Evolutionary conservation across 2,329 filamentous ascomycete species (phyloP), one percentile per base, ranked within the genome.

Genomic region (Stenocarpella maydis): DNA sequence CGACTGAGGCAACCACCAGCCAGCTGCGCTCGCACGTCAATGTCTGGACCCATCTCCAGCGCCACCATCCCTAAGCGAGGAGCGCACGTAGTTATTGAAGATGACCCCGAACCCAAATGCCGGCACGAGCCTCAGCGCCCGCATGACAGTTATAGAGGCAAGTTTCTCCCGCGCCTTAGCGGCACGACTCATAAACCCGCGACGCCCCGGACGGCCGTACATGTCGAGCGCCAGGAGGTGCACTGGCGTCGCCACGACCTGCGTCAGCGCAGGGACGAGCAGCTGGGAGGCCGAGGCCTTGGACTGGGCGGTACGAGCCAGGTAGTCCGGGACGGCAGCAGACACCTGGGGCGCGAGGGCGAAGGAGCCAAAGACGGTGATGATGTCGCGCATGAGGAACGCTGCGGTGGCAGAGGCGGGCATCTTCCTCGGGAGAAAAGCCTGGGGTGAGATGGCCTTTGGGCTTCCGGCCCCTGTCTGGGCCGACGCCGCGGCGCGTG

Each of bases 321-420:
- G 19, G 14, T 28, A 47, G 58, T 63, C 58, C 41, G 58, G 58
- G 43, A 63, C 41, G 14, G 34, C 34, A 4, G 58, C 58, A 14
- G 58, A 49, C 19, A 63, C 43, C 58, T 49, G 41, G 5, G 58
- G 58, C n/a, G 58, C 58, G 58, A 63, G 28, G 28, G 58, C 58
- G 19, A 63, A 63, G 58, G 58, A 24, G 41, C 58, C 58, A n/a
- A 63, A 63, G 43, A 63, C 58, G 14, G 58, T 63, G 43, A 63
- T 63, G n/a, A 63, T 9, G 28, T 63, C 58, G 28, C 58, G 58
- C 58, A 63, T 24, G 58, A 63, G 58, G 43, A 63, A 63, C 5
- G 58, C 58, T 14, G 41, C 58, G 14, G 58, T 49, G n/a, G 58
- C 58, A 1, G 58, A 63, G 19, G n/a, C 9, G 43, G 58, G 58